A percentile compares a stretch with the other conserved stretches of the same genome.
Evolutionary conservation across 257 asterid genomes (phyloP).

Genomic region (Solanum sparsipilum): DNA sequence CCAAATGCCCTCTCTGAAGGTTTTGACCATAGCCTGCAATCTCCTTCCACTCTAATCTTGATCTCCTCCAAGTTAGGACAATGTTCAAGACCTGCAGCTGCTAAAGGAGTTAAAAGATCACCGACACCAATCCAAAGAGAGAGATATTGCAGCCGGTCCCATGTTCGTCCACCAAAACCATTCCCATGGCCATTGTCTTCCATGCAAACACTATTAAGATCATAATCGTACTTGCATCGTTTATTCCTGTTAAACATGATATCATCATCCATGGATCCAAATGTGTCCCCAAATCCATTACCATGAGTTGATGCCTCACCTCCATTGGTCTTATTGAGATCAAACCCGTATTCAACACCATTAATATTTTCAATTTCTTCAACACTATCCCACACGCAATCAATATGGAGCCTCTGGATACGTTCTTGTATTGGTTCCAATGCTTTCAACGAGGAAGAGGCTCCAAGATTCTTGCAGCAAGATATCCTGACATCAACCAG

Average conservation of each 20-base stretch:
- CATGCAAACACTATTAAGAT: slow-evolving; percentile 26
- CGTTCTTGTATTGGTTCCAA: slow-evolving; percentile 67
- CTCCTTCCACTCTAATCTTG: slow-evolving; percentile 78
- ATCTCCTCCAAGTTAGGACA: slow-evolving; percentile 83
- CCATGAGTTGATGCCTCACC: slow-evolving; percentile 12
- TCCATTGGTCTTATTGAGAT: slow-evolving; percentile 33
- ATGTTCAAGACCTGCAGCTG: slow-evolving; percentile 43
- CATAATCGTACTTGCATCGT: slow-evolving; percentile 33
- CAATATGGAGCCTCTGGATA: slow-evolving; percentile 66
- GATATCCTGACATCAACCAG: slow-evolving; percentile 64
- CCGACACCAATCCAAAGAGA: slow-evolving; percentile 83
- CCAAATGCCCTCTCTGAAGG: slow-evolving; percentile 52
- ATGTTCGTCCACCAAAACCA: slow-evolving; percentile 26
- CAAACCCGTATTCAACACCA: slow-evolving; percentile 24
- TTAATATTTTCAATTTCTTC: slow-evolving; percentile 31
- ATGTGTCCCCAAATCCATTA: background rate
- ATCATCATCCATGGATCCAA: slow-evolving; percentile 7
- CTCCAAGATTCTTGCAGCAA: slow-evolving; percentile 66
- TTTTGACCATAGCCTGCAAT: slow-evolving; percentile 54
- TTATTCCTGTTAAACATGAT: slow-evolving; percentile 11
- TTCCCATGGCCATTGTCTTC: slow-evolving; percentile 17
- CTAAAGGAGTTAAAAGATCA: slow-evolving; percentile 54
- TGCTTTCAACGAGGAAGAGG: slow-evolving; percentile 45
- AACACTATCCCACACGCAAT: slow-evolving; percentile 58
- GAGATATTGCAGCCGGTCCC: slow-evolving; percentile 52